These are phyloP conservation scores for Phytophthora constricta DNA, from an alignment of 352 stramenopile genomes.

Conservation along the genomic window DNA sequence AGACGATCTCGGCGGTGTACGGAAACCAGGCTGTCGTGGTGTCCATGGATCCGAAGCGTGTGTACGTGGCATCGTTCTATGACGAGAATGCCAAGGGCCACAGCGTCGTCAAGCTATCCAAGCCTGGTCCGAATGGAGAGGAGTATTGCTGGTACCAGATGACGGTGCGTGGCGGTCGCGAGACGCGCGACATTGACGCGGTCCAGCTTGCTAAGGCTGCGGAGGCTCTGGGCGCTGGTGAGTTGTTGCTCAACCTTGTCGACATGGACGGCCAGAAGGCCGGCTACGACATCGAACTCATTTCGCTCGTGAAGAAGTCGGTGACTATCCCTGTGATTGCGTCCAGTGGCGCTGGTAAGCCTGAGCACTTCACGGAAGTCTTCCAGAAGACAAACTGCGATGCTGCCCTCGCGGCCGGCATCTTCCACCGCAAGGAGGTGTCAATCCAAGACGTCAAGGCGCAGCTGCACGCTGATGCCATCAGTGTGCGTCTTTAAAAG, in stretches of 20 bases:
- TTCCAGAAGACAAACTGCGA: slow-evolving; percentile 93
- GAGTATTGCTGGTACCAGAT: slow-evolving; percentile 98
- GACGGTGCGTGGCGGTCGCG: slow-evolving; percentile 96
- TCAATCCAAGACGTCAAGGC: slow-evolving; percentile 95
- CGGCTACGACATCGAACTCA: slow-evolving; percentile 83
- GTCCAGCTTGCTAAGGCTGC: slow-evolving; percentile 87
- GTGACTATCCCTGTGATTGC: slow-evolving; percentile 98
- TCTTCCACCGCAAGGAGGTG: slow-evolving; percentile 98
- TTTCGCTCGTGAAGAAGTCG: slow-evolving; percentile 77
- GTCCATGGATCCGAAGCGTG: slow-evolving; percentile 95
- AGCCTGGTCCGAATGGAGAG: slow-evolving; percentile 93
- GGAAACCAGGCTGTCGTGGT: slow-evolving; percentile 98
- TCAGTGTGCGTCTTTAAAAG: slow-evolving; percentile 70
- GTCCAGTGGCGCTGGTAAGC: slow-evolving; percentile 95
- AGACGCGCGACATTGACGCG: slow-evolving; percentile 89
- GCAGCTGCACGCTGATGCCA: slow-evolving; percentile 76
- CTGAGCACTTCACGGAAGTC: slow-evolving; percentile 95
- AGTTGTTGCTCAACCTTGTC: slow-evolving; percentile 99
- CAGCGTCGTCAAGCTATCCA: slow-evolving; percentile 71
- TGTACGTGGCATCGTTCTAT: slow-evolving; percentile 85
- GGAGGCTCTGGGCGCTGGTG: slow-evolving; percentile 95
- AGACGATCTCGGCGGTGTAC: slow-evolving; percentile 97
- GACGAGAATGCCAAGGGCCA: slow-evolving; percentile 68
- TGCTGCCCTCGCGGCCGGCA: slow-evolving; percentile 97
- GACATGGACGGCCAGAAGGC: slow-evolving; percentile 98